These are phyloP conservation scores for Scheffersomyces quercinus DNA, from an alignment of 1,139 yeast species.

Conservation along the genomic window DNA sequence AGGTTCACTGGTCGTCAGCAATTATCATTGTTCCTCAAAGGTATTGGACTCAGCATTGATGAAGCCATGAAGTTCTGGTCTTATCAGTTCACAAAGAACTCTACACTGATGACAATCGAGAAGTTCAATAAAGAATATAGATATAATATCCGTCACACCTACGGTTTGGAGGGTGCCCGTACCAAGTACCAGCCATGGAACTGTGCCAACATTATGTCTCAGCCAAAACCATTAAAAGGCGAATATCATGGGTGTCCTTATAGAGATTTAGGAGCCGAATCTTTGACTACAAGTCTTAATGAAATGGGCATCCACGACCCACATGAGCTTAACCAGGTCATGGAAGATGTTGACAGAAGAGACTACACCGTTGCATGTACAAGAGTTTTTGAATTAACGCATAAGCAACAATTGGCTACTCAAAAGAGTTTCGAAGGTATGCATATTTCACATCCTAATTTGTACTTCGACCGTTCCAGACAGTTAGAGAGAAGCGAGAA, in stretches of 20 bases:
- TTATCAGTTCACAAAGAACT: conserved; percentile 61
- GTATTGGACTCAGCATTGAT: conserved; percentile 82
- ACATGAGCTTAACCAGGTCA: conserved; percentile 58
- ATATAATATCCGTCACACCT: conserved; percentile 83
- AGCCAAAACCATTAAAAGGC: conserved; percentile 68
- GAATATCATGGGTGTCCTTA: conserved; percentile 95
- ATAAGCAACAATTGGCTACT: conserved; percentile 47
- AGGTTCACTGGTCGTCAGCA: conserved; percentile 85
- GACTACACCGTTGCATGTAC: conserved; percentile 89
- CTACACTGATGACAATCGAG: conserved; percentile 56
- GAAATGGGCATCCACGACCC: conserved; percentile 72
- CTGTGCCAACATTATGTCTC: conserved; percentile 72
- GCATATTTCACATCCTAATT: conserved; percentile 81
- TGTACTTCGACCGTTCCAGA: conserved; percentile 78
- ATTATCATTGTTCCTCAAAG: conserved; percentile 79
- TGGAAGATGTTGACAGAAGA: conserved; percentile 63
- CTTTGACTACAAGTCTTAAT: conserved; percentile 53
- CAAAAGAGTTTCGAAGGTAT: conserved; percentile 33
- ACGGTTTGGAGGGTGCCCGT: conserved; percentile 90
- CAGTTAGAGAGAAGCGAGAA: conserved; percentile 31
- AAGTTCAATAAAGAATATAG: conserved; percentile 84
- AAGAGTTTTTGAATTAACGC: conserved; percentile 81
- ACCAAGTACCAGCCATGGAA: conserved; percentile 85
- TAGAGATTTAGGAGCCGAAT: conserved; percentile 67
- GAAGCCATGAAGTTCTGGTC: conserved; percentile 90